These are phyloP conservation scores for Ogataea corticis DNA, from an alignment of 805 yeast species.

Conservation along the genomic window DNA sequence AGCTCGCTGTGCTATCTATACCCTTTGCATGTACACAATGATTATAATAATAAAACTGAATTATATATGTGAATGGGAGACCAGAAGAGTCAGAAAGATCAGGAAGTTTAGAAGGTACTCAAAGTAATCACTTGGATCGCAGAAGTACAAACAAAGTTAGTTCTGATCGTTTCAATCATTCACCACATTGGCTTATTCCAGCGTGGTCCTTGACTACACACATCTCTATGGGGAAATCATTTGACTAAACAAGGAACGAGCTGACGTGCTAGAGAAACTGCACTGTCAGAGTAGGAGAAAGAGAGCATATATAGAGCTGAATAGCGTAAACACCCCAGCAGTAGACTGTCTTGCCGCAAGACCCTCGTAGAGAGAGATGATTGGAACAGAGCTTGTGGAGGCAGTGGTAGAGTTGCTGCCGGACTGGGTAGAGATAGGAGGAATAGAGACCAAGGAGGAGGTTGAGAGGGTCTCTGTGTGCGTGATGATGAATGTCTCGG, in stretches of 20 bases:
- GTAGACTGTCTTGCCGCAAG: neutral
- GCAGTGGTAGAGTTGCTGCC: neutral
- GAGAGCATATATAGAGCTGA: neutral
- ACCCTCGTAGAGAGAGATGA: slow-evolving; percentile 1
- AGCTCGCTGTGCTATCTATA: neutral
- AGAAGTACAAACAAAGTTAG: no score
- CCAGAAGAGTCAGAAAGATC: no score
- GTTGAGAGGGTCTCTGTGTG: neutral
- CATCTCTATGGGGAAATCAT: no score
- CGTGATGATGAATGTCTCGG: neutral
- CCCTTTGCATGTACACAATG: slow-evolving; percentile 2
- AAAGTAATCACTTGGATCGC: neutral
- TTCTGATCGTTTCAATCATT: no score
- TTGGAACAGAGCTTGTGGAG: neutral
- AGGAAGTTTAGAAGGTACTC: no score
- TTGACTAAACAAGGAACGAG: slow-evolving; percentile 2
- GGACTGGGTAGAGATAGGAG: neutral
- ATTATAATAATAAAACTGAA: neutral
- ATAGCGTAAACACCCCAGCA: neutral
- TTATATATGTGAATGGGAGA: neutral
- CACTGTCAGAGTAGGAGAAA: neutral
- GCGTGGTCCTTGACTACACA: no score
- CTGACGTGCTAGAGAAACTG: neutral
- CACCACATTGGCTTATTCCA: no score
- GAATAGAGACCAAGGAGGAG: neutral